phyloP scores from a whole-genome alignment of 139 green algal species.

The Diplosphaera chodatii region DNA sequence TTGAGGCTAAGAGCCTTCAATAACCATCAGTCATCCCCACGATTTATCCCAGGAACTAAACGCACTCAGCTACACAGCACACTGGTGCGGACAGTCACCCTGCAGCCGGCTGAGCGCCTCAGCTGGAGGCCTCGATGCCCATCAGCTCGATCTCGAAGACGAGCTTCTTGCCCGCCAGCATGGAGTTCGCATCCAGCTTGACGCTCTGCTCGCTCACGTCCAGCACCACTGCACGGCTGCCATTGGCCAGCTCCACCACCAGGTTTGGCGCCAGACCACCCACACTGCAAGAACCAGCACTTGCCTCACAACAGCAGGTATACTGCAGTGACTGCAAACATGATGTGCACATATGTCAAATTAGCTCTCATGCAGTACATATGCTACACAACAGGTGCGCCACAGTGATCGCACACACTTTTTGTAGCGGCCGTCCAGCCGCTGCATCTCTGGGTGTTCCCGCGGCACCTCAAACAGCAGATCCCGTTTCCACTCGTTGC shows the following conservation, averaged over 20 bases:
- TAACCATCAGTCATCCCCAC: too few relatives aligned
- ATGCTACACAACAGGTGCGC: too few relatives aligned
- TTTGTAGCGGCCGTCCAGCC: slow-evolving; percentile 76
- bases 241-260: slow-evolving; percentile 74
- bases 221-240: slow-evolving; percentile 58
- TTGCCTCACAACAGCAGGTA: too few relatives aligned
- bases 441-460: slow-evolving; percentile 70
- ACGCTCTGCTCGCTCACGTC: slow-evolving; percentile 39
- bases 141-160: slow-evolving; percentile 67
- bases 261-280: slow-evolving; percentile 60
- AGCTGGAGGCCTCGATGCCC: slow-evolving; percentile 24
- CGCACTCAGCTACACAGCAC: too few relatives aligned
- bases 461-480: slow-evolving; percentile 76
- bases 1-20: too few relatives aligned
- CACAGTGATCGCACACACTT: too few relatives aligned
- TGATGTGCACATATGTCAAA: too few relatives aligned
- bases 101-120: not conserved
- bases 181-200: slow-evolving; percentile 78
- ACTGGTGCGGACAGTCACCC: too few relatives aligned
- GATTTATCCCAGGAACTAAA: too few relatives aligned
- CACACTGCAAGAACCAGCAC: too few relatives aligned
- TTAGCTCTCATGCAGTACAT: too few relatives aligned
- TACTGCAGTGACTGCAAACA: too few relatives aligned
- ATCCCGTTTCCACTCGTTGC: slow-evolving; percentile 70
- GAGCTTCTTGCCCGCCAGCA: slow-evolving; percentile 70